Evolutionary conservation across 495 filamentous ascomycete genomes (phyloP).

Genomic region (Amorphotheca resinae): DNA sequence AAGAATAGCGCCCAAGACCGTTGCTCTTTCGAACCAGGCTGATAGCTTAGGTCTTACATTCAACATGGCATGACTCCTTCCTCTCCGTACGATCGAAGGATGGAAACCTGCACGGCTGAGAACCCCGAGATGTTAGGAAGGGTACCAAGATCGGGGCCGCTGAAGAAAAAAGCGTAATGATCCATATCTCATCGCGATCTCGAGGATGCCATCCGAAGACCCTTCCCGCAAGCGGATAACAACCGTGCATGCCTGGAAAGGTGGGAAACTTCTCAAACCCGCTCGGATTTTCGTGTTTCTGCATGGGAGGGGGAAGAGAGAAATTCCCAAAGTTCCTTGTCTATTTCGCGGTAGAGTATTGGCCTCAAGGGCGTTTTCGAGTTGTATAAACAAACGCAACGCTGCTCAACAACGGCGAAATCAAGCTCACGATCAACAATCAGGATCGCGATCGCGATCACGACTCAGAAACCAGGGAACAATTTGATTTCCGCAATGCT

Average conservation of each 20-base stretch:
- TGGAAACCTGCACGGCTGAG: slow-evolving; percentile 31
- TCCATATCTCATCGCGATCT: slow-evolving; percentile 27
- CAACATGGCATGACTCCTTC: slow-evolving; percentile 31
- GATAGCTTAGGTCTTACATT: too few relatives aligned
- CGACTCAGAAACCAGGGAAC: too few relatives aligned
- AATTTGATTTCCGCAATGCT: too few relatives aligned
- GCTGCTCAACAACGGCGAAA: too few relatives aligned
- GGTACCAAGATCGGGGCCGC: slow-evolving; percentile 24
- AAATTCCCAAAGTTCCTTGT: too few relatives aligned
- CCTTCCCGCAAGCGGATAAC: slow-evolving; percentile 21
- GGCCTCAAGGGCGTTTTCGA: too few relatives aligned
- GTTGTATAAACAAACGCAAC: too few relatives aligned
- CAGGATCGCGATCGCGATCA: too few relatives aligned
- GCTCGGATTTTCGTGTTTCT: too few relatives aligned
- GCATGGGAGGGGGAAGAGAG: too few relatives aligned
- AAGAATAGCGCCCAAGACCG: slow-evolving; percentile 28
- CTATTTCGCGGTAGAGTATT: too few relatives aligned
- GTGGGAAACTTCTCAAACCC: slow-evolving; percentile 22
- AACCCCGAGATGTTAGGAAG: slow-evolving; percentile 24
- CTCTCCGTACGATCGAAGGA: slow-evolving; percentile 31
- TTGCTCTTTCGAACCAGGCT: slow-evolving; percentile 28
- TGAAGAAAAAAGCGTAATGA: slow-evolving; percentile 27
- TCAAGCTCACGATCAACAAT: too few relatives aligned
- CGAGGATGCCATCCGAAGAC: slow-evolving; percentile 25
- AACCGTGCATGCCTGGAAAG: slow-evolving; percentile 27